Evolutionary conservation across 2,329 filamentous ascomycete genomes (phyloP), one percentile per base, ranked within the genome.

Genomic region (Cladosporium colombiae): DNA sequence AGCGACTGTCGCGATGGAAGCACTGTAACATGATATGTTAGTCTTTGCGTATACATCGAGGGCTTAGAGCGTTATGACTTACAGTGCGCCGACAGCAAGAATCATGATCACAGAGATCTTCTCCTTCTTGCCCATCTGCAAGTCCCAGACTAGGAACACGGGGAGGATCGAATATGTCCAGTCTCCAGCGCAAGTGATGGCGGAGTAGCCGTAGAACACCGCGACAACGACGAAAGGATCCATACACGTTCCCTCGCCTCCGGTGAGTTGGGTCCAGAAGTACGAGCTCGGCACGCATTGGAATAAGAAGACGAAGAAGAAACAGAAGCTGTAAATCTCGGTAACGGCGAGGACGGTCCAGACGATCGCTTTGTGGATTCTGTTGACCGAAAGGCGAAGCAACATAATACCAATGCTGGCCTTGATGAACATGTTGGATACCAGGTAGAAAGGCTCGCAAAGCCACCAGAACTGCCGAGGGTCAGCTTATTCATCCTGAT

Each of bases 381-480:
- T 35, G 29, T 64, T 58, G 57, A 70, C 67, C 27, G 64, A 52
- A 16, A 70, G 59, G 14, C 67, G 65, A 14, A 70, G 64, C 16
- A 70, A 64, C 68, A 68, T 68, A n/a, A 70, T 61, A 13, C 64
- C 68, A 16, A 70, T 70, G 44, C 65, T 68, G 11, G 65, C 67
- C 44, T 70, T 70, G 64, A 70, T 67, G 25, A 65, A 57, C 68
- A 70, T 70, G 58, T 70, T 68, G 25, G 67, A 68, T 23, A 70
- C 50, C 3, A 70, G 61, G 49, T 67, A 70, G 23, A 68, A 44
- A 16, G 67, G 67, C 50, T 70, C 68, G 53, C 68, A 79, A 31
- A 80, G 83, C 58, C 81, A 84, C 70, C 74, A 69, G 61, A 63
- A 63, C 61, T 63, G 11, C 10, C 10, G 18, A 18, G 1, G 10